Evolutionary conservation across 192 early-diverging fungal genomes (phyloP), one percentile per base, ranked within the genome.

Genomic region (Gaertneriomyces sp.): DNA sequence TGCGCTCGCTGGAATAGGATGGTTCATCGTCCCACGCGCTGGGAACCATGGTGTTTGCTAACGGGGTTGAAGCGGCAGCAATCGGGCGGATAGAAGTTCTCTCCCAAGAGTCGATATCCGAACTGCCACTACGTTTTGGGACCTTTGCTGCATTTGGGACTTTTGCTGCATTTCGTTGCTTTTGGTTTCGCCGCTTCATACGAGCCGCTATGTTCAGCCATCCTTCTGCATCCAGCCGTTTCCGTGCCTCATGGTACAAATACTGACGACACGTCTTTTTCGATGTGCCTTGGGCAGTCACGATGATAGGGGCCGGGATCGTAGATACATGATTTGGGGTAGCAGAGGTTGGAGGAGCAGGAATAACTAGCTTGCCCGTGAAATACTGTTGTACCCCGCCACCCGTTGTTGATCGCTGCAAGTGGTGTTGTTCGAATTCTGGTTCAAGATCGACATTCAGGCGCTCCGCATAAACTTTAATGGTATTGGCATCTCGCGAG

Each of bases 201-300:
- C 50, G 33, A 17, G 33, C 43, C 8, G 60, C 45, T 49, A 14
- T 20, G 46, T 25, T 58, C 16, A 68, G 25, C 56, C 55, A 60
- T 7, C 66, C 66, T 6, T 43, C 9, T 3, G 39, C 49, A 1
- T 68, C 58, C 33, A 68, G 40, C 0, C 52, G 55, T 6, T 60
- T 9, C 16, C 39, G 1, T 3, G 60, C 58, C 14, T 14, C 40
- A n/a, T 10, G 19, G 19, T 51, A 38, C 5, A 68, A 25, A 6
- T 17, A 38, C 16, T 25, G 16, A 12, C 40, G 12, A 11, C 57
- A 55, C 4, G 44, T 49, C 39, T 68, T 68, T 41, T 68, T 68
- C n/a, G 50, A 55, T 42, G 56, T 60, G 9, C 46, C 66, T 47
- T 68, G 57, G 12, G 66, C 57, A 14, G 43, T 17, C 66, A 68